Conservation (phyloP, 2,329 filamentous ascomycete species). For the Beauveria sp. region DNA sequence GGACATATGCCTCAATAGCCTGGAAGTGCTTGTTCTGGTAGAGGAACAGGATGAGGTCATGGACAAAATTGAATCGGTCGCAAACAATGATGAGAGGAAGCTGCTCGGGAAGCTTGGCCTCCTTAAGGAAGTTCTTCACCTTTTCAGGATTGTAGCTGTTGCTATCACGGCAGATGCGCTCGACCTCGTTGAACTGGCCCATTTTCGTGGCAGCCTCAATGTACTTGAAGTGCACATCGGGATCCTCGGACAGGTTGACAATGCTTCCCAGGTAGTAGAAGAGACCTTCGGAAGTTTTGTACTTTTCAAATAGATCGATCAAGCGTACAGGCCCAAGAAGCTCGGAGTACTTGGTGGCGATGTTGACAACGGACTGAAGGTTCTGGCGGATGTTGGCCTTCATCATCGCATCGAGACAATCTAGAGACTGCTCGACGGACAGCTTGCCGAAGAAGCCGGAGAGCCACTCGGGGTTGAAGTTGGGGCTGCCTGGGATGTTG, state of each 20-base stretch:
- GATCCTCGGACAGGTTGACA: constrained; percentile 91
- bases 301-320: constrained; percentile 94
- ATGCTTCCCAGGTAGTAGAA: constrained; percentile 98
- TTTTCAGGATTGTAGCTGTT: constrained; percentile 86
- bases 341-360: constrained; percentile 97
- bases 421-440: constrained; percentile 89
- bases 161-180: constrained; percentile 94
- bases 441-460: constrained; percentile 89
- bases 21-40: constrained; percentile 99
- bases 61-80: constrained; percentile 98
- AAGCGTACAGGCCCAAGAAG: constrained; percentile 79
- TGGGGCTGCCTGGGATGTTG: constrained; percentile 73
- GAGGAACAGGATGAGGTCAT: constrained; percentile 90
- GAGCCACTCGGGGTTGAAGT: constrained; percentile 83
- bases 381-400: constrained; percentile 96
- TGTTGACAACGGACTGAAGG: constrained; percentile 85
- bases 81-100: constrained; percentile 96
- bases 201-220: constrained; percentile 94
- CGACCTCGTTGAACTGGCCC: constrained; percentile 89
- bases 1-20: constrained; percentile 96
- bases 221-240: constrained; percentile 98
- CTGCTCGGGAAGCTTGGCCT: constrained; percentile 85
- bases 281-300: constrained; percentile 91
- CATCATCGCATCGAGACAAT: constrained; percentile 94
- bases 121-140: constrained; percentile 99